phyloP scores from a whole-genome alignment of 2,329 filamentous ascomycete species.

The Stagonosporopsis cucurbitacearum region DNA sequence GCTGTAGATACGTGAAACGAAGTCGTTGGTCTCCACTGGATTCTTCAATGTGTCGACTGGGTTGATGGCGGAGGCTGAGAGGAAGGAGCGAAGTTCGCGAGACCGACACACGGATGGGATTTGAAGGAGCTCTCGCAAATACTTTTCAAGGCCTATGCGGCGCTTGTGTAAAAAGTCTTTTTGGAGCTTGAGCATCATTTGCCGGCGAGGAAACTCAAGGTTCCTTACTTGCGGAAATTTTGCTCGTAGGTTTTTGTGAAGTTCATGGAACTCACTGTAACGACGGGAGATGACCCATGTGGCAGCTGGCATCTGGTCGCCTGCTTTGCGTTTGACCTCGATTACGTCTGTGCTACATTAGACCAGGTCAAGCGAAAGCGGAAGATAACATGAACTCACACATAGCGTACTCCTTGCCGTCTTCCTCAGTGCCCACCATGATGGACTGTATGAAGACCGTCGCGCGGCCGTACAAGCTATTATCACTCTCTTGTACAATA shows the following conservation, averaged over 20 bases:
- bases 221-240: conserved; percentile 87
- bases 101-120: conserved; percentile 94
- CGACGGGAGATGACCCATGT: conserved; percentile 91
- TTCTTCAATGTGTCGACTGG: conserved; percentile 69
- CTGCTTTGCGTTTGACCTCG: conserved; percentile 87
- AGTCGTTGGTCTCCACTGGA: conserved; percentile 68
- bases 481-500: conserved; percentile 96
- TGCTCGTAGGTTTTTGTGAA: conserved; percentile 85
- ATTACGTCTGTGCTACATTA: conserved; percentile 67
- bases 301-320: conserved; percentile 95
- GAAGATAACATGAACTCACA: conserved; percentile 57
- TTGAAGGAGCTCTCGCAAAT: conserved; percentile 77
- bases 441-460: conserved; percentile 90
- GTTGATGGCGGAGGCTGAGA: conserved; percentile 84
- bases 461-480: conserved; percentile 91
- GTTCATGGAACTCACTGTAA: conserved; percentile 96
- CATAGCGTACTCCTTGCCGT: conserved; percentile 90
- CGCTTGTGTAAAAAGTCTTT: conserved; percentile 94
- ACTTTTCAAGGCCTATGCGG: conserved; percentile 80
- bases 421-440: conserved; percentile 88
- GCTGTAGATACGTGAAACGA: conserved; percentile 93
- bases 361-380: not conserved
- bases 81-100: conserved; percentile 86
- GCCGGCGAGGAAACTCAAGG: conserved; percentile 88
- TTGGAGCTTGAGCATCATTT: conserved; percentile 95